A percentile compares a stretch with the other conserved stretches of the same genome.
Evolutionary conservation across 306 rosid genomes (phyloP).

Genomic region (Lupinus albus): DNA sequence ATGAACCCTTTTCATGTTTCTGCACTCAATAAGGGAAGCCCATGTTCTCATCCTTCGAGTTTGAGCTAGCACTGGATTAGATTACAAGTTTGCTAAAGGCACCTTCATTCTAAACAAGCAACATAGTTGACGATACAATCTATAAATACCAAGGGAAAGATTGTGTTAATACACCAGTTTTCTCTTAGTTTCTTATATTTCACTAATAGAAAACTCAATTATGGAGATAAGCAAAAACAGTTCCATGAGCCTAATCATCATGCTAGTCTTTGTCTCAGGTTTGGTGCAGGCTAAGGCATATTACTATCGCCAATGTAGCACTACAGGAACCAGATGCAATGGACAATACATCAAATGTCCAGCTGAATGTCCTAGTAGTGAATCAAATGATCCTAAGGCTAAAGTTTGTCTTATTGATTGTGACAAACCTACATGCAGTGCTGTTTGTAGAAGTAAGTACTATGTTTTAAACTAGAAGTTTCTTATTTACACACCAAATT

Average conservation of each 20-base stretch:
- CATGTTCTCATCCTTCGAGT: slow-evolving; percentile 35
- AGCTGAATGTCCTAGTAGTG: slow-evolving; percentile 35
- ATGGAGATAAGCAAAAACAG: slow-evolving; percentile 33
- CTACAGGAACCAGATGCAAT: slow-evolving; percentile 24
- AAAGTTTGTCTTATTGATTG: slow-evolving; percentile 50
- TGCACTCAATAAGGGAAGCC: slow-evolving; percentile 4
- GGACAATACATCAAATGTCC: slow-evolving; percentile 38
- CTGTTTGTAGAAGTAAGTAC: slow-evolving; percentile 45
- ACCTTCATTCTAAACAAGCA: slow-evolving; percentile 31
- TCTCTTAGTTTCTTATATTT: not conserved
- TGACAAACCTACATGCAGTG: slow-evolving; percentile 49
- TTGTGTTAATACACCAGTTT: slow-evolving; percentile 4
- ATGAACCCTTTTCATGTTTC: slow-evolving; percentile 5
- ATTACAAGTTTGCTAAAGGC: slow-evolving; percentile 36
- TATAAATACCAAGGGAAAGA: slow-evolving; percentile 33
- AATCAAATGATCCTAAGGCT: slow-evolving; percentile 45
- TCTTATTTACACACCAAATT: not conserved
- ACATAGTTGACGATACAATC: not conserved
- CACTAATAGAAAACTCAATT: too few relatives aligned
- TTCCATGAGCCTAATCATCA: slow-evolving; percentile 8
- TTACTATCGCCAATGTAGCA: slow-evolving; percentile 25
- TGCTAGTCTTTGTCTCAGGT: slow-evolving; percentile 28
- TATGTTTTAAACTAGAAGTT: not conserved
- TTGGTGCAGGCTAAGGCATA: slow-evolving; percentile 36
- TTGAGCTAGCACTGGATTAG: slow-evolving; percentile 24